These are phyloP conservation scores for Phytopythium aichiense DNA, from an alignment of 352 stramenopile genomes.

Conservation along the genomic window DNA sequence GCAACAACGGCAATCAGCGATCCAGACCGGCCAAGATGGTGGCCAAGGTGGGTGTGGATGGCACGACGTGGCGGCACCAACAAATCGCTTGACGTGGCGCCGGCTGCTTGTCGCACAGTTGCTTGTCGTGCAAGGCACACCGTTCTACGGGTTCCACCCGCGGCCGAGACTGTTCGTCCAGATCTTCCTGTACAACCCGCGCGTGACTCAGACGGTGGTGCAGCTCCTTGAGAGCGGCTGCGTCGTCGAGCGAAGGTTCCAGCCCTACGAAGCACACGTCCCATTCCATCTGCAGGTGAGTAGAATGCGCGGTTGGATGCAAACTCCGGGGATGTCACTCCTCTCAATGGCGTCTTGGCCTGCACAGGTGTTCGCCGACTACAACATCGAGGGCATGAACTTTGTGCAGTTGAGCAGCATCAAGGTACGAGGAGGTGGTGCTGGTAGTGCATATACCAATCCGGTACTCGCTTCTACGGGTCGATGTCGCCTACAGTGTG, in stretches of 20 bases:
- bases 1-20: background rate
- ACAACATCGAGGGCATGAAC: constrained; percentile 93
- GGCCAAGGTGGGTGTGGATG: constrained; percentile 48
- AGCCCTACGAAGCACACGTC: constrained; percentile 88
- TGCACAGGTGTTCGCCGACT: constrained; percentile 83
- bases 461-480: constrained; percentile 3
- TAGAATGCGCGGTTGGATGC: background rate
- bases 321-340: background rate
- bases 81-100: background rate
- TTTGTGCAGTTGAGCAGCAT: constrained; percentile 62
- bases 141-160: constrained; percentile 89
- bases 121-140: constrained; percentile 79
- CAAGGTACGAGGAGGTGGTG: constrained; percentile 32
- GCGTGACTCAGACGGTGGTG: constrained; percentile 48
- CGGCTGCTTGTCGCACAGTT: constrained; percentile 37
- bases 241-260: constrained; percentile 68
- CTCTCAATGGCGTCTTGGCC: constrained; percentile 1
- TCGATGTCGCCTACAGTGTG: background rate
- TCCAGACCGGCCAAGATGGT: constrained; percentile 32
- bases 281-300: constrained; percentile 84
- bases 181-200: constrained; percentile 88
- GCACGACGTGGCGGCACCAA: no score
- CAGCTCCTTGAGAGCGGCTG: constrained; percentile 82
- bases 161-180: constrained; percentile 79
- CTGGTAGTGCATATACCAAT: background rate